A percentile compares a stretch with the other conserved stretches of the same genome.
phyloP scores from a whole-genome alignment of 345 rosid species.

The Cochlearia excelsa region DNA sequence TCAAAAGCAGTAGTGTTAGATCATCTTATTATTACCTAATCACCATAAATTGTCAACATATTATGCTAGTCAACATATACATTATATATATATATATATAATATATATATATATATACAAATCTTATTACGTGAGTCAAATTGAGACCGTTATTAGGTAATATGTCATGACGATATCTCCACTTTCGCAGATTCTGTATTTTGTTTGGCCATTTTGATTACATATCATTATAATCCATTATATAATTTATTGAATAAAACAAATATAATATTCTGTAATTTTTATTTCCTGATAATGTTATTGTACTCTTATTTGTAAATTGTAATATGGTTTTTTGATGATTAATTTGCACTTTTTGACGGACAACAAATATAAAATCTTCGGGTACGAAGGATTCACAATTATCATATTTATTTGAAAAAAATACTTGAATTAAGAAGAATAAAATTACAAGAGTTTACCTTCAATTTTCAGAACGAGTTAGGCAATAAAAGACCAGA shows the following conservation, averaged over 20 bases:
- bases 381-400: too few species aligned
- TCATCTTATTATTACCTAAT: conserved; percentile 29
- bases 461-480: conserved; percentile 1
- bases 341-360: too few species aligned
- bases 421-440: too few species aligned
- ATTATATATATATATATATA: too few species aligned
- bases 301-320: not conserved
- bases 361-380: too few species aligned
- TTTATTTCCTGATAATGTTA: not conserved
- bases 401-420: too few species aligned
- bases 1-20: conserved; percentile 16
- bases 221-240: not conserved
- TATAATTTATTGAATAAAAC: not conserved
- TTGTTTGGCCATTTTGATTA: conserved; percentile 14
- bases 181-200: not conserved
- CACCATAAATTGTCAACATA: conserved; percentile 7
- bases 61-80: not conserved
- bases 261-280: not conserved
- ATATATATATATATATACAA: too few species aligned
- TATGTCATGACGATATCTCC: conserved; percentile 16
- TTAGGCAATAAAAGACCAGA: conserved; percentile 25
- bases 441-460: not conserved
- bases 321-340: too few species aligned
- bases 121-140: conserved; percentile 19
- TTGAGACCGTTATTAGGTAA: conserved; percentile 28